Base-by-base conservation (phyloP, 768 basidiomycete genomes). In the Mycena polygramma region DNA sequence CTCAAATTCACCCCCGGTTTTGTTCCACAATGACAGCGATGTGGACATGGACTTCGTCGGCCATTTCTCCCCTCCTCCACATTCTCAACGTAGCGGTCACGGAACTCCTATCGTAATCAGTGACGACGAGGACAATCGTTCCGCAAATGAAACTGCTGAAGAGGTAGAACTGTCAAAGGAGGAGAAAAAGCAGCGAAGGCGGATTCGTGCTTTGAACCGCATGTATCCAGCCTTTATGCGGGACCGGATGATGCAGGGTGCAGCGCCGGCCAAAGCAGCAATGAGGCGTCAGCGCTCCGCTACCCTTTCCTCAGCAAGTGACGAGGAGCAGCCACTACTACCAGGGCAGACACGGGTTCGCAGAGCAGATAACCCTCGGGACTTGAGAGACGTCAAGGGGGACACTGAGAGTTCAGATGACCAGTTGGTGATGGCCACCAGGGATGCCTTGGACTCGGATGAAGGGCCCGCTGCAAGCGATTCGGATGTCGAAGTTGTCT, bases 351-450 rank as follows among this genome's bases (percentile, higher is more conserved):
- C 88, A 26, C 82, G 85, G 26, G 78, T 81, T 57, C 82, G 85
- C 53, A 80, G 77, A 52, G 75, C 81, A 36, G 68, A 70, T 24
- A 77, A 78, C 35, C 77, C 81, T 9, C 79, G 72, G 59, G 77
- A 81, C 61, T 49, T 75, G 24, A 73, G 74, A 45, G 84, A 87
- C 8, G 83, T 92, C 61, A 87, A 81, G 70, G 92, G 91, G 9
- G 92, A 92, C 71, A 78, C 89, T 1, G 91, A 92, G 75, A 91
- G 90, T 78, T 86, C 86, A 26, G 86, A 87, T 41, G 75, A 80
- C 35, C 80, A 79, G 30, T 52, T 49, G 43, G 51, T 6, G 30
- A 30, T 24, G 13, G 63, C 57, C 49, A 37, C 54, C 19, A 22
- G 13, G 51, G 73, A 62, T 57, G 59, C 62, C 17, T 37, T 57